Evolutionary conservation across 192 early-diverging fungal genomes (phyloP).

Genomic region (Backusella macrospora): DNA sequence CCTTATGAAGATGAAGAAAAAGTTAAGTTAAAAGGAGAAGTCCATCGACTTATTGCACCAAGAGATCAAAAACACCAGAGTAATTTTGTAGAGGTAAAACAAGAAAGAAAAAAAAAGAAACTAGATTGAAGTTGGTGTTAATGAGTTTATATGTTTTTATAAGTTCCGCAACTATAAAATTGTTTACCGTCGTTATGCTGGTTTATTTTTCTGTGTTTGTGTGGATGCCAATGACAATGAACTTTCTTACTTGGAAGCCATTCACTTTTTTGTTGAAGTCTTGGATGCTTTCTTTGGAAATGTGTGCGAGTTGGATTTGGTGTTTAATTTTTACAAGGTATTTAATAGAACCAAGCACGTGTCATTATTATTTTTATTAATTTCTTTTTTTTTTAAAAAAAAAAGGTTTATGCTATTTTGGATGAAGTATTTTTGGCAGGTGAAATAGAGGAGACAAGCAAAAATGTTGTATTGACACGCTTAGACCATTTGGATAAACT

Average conservation of each 20-base stretch:
- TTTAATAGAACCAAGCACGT: slow-evolving; percentile 3
- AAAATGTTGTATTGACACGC: slow-evolving; percentile 71
- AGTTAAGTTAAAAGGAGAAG: slow-evolving; percentile 89
- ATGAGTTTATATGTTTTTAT: background rate
- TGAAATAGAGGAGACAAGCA: slow-evolving; percentile 97
- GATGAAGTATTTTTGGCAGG: slow-evolving; percentile 98
- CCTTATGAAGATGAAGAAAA: slow-evolving; percentile 94
- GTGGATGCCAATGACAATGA: slow-evolving; percentile 99
- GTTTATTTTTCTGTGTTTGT: slow-evolving; percentile 99
- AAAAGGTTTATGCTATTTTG: slow-evolving; percentile 89
- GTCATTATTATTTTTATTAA: background rate
- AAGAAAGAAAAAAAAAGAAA: background rate
- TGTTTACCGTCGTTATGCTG: slow-evolving; percentile 96
- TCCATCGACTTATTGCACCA: slow-evolving; percentile 94
- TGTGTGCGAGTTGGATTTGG: slow-evolving; percentile 97
- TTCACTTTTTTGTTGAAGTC: slow-evolving; percentile 99
- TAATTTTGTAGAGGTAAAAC: slow-evolving; percentile 92
- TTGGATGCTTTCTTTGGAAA: slow-evolving; percentile 98
- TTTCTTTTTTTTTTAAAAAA: slow-evolving; percentile 1
- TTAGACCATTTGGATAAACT: slow-evolving; percentile 78
- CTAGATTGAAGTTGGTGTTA: background rate
- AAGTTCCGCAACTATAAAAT: slow-evolving; percentile 98
- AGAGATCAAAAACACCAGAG: slow-evolving; percentile 97
- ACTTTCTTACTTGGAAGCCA: slow-evolving; percentile 91
- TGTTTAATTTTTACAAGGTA: slow-evolving; percentile 97